Evolutionary conservation across 495 filamentous ascomycete genomes (phyloP), one percentile per base, ranked within the genome.

Genomic region (Daldinia concentrica): DNA sequence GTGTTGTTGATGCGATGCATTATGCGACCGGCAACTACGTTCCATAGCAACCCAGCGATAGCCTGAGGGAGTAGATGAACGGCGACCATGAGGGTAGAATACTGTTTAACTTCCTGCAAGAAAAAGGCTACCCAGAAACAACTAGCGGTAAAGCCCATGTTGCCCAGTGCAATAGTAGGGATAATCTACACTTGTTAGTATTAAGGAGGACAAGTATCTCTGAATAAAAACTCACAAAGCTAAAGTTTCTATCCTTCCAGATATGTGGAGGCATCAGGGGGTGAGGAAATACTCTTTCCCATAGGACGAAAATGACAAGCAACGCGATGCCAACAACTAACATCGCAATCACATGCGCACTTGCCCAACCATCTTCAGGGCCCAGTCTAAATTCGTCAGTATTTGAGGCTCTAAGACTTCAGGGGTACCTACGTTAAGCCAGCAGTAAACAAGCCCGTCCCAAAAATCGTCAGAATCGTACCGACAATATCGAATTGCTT

Each of bases 371-470:
- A 51, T 90, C 78, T 8, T 76, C 73, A 7, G 82, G 82, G 4
- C 78, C 83, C 17, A 84, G 73, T 36, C 80, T 79, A 22, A 3
- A 7, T 48, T 30, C 7, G 27, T 79, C 56, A 77, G 65, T 59
- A 57, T 43, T 45, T 14, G 30, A 63, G 45, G 19, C 17, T 55
- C 17, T 8, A 11, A 58, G n/a, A 15, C 34, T 3, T 17, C 11
- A 32, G 30, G 17, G 30, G 37, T 22, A 84, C 86, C 74, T 76
- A 90, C 89, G 87, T 89, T 59, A 92, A 82, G 8, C 82, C 85
- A 19, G 87, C 86, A 8, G 87, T 89, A 70, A 92, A 87, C 76
- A 90, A 79, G 1, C 88, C 89, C 68, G 90, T 87, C 1, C 90
- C 90, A 55, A 86, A 82, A 55, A 92, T 84, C 19, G 88, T 86